Conservation (phyloP, 257 asterid species). For the Leonotis leonurus region DNA sequence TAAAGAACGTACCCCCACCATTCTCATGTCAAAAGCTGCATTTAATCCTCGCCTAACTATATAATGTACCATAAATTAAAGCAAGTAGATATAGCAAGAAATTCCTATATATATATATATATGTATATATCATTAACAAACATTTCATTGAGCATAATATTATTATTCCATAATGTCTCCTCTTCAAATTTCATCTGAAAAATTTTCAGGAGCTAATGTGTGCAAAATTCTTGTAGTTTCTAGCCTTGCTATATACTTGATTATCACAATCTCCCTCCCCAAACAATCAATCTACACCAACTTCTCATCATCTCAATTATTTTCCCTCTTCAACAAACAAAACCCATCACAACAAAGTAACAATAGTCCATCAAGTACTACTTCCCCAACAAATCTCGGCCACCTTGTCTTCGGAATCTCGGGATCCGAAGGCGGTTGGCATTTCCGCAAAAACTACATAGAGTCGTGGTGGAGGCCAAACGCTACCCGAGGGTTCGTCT, state of each 20-base stretch:
- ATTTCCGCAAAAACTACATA: slow-evolving; percentile 28
- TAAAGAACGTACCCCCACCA: no score
- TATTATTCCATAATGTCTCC: not conserved
- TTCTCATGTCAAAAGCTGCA: not conserved
- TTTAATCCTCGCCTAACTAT: not conserved
- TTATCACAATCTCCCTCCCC: not conserved
- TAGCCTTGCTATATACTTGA: not conserved
- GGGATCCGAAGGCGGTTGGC: slow-evolving; percentile 45
- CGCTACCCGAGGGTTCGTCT: slow-evolving; percentile 30
- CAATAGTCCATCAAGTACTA: no score
- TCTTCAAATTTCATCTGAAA: not conserved
- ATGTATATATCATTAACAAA: no score
- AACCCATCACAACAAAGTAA: not conserved
- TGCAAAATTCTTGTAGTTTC: not conserved
- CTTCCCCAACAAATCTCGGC: slow-evolving; percentile 30
- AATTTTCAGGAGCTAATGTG: not conserved
- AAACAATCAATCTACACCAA: not conserved
- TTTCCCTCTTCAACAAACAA: not conserved
- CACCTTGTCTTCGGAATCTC: slow-evolving; percentile 49
- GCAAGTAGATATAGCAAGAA: no score
- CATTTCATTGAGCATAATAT: no score
- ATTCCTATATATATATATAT: no score
- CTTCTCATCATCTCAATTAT: not conserved
- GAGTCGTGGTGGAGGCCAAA: slow-evolving; percentile 58
- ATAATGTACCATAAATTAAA: not conserved